Evolutionary conservation across 2,329 filamentous ascomycete species (phyloP), one percentile per base, ranked within the genome.

Genomic region (Colletotrichum navitas): DNA sequence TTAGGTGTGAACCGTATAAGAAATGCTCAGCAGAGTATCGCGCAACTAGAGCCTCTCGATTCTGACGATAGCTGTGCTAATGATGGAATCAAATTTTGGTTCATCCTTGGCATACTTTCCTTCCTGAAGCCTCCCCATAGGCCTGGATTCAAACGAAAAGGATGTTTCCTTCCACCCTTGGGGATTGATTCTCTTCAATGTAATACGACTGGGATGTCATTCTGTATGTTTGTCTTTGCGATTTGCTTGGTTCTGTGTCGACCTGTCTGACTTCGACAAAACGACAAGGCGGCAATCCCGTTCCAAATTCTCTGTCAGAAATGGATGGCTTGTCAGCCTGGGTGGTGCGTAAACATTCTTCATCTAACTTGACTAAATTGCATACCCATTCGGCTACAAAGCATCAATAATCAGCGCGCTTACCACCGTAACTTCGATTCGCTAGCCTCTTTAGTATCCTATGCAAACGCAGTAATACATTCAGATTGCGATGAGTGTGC

Each of bases 211-310:
- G 80, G 58, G 81, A 84, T 71, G 80, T 89, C 55, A 87, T 89
- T 74, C 76, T 87, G 10, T 36, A 83, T 84, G 32, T 83, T 84
- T 3, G 76, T 78, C n/a, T 79, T 87, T 69, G 83, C 88, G 74
- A 80, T 88, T 32, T 85, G 87, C 1, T 82, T 84, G 41, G 81
- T 88, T 51, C 77, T 88, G 68, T 86, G 83, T 74, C 80, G 88
- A 18, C 78, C 90, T 18, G 80, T 90, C 3, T 84, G 89, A 74
- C 89, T 85, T 83, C 87, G 87, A 12, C 87, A 88, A 11, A 80
- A 83, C 39, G 77, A 84, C 34, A 85, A 86, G 63, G 62, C 87
- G 1, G 90, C 87, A 85, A 80, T 77, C 66, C 82, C 81, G 76
- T 78, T 82, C 12, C 80, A 79, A n/a, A 81, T 88, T 59, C 85